Base-by-base conservation (phyloP, 2,329 filamentous ascomycete species). In the Apiospora phragmitis region DNA sequence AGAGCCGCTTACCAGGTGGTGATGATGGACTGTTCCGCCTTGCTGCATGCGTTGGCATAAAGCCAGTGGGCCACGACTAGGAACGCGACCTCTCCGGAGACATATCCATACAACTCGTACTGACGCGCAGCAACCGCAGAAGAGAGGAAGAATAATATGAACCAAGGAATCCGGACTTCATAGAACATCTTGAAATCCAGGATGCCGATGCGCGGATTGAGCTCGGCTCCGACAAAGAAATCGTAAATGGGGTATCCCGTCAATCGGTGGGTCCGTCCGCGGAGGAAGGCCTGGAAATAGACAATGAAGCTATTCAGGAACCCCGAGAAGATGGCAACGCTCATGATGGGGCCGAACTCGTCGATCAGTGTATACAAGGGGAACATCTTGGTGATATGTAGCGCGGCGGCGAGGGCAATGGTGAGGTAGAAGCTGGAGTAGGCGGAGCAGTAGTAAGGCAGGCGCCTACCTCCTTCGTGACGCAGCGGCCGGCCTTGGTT, bases 171-270 rank as follows among this genome's bases (percentile, higher is more conserved):
- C 75, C 94, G 92, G 72, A 97, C 94, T 81, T 97, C 94, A 78
- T 94, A 96, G 84, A 97, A 97, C 94, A 97, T 97, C 85, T 97
- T 97, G 85, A 97, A 94, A 82, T 97, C 94, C 69, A 97, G 84
- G 75, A 94, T 92, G 35, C 92, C 92, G 78, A 98, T 89, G 72
- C 94, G 89, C 1, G 94, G 94, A 84, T 97, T 97, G 70, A 97
- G 86, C 83, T 97, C 94, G 4, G 94, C 93, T 45, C 94, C 94
- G 89, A 97, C 95, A 86, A 97, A 97, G 84, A 97, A 97, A 83
- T 97, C 94, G 79, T 97, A 96, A 79, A 97, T 87, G 43, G 88
- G 89, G 77, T 92, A 89, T 29, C 94, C 94, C 7, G 94, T 97
- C 94, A 98, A 97, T 73, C 95, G 93, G 81, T 98, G 94, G 79